A percentile compares a stretch with the other conserved stretches of the same genome.
Conservation (phyloP, 306 rosid genomes). For the Trifolium repens region DNA sequence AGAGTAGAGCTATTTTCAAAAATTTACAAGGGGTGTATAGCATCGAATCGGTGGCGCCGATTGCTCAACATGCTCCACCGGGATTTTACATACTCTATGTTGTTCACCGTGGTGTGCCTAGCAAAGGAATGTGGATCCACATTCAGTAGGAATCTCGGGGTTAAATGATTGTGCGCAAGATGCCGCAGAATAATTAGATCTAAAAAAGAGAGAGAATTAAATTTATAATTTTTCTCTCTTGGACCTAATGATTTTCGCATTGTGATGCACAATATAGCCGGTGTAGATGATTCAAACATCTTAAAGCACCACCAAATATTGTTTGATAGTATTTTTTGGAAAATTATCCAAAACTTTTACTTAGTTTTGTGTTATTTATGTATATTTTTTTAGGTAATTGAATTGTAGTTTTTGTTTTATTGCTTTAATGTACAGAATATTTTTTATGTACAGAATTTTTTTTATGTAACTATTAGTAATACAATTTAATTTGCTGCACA, state of each 20-base stretch:
- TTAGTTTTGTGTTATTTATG: not conserved
- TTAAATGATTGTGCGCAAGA: not conserved
- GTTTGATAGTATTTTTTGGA: not conserved
- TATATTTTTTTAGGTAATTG: not conserved
- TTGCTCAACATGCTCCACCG: slow-evolving; percentile 63
- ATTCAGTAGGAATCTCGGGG: slow-evolving; percentile 15
- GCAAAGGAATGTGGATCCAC: slow-evolving; percentile 69
- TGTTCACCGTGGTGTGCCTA: slow-evolving; percentile 79
- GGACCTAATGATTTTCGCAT: not conserved
- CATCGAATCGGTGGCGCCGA: slow-evolving; percentile 50
- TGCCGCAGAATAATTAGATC: not conserved
- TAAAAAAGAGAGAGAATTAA: not conserved
- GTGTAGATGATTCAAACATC: not conserved
- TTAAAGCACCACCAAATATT: not conserved
- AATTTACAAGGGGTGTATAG: slow-evolving; percentile 4
- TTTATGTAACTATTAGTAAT: not conserved
- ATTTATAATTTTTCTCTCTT: not conserved
- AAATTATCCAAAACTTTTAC: not conserved
- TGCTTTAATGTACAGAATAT: not conserved
- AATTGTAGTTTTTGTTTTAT: not conserved
- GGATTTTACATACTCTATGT: slow-evolving; percentile 74
- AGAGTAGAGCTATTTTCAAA: not conserved
- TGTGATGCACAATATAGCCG: too few relatives aligned
- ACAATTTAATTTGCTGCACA: not conserved
- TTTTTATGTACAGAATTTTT: not conserved